Evolutionary conservation across 345 rosid species (phyloP).

Genomic region (Melaleuca quinquenervia): DNA sequence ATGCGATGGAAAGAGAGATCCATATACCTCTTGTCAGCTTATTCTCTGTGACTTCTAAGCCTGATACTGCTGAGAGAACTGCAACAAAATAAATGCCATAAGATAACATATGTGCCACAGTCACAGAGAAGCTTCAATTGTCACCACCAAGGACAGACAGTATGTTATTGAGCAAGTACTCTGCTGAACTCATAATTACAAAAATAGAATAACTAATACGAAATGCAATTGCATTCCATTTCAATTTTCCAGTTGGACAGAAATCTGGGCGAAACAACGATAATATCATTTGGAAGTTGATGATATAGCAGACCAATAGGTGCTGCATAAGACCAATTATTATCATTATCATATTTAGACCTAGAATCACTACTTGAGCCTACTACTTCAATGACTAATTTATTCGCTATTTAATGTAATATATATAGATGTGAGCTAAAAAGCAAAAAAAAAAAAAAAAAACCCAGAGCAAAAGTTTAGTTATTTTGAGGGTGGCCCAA

Average conservation of each 20-base stretch:
- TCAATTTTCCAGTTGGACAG: not conserved
- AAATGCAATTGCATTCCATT: not conserved
- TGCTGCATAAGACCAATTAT: not conserved
- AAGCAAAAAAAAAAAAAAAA: not conserved
- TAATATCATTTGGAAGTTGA: too few species aligned
- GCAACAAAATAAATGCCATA: constrained; percentile 14
- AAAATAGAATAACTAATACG: not conserved
- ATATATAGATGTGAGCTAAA: not conserved
- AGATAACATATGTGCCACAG: not conserved
- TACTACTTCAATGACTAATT: not conserved
- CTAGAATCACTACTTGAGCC: not conserved
- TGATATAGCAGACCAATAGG: not conserved
- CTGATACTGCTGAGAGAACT: constrained; percentile 85
- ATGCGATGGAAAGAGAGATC: not conserved
- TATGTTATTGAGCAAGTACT: too few species aligned
- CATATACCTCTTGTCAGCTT: constrained; percentile 48
- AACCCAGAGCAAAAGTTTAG: not conserved
- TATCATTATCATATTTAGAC: not conserved
- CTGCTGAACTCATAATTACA: not conserved
- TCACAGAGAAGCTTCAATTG: not conserved
- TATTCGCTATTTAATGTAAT: not conserved
- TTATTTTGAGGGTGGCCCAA: not conserved
- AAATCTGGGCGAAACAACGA: not conserved
- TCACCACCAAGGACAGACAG: not conserved
- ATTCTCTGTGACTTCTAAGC: constrained; percentile 41